Evolutionary conservation across 2,329 filamentous ascomycete species (phyloP).

Genomic region (Scedosporium minutisporum): DNA sequence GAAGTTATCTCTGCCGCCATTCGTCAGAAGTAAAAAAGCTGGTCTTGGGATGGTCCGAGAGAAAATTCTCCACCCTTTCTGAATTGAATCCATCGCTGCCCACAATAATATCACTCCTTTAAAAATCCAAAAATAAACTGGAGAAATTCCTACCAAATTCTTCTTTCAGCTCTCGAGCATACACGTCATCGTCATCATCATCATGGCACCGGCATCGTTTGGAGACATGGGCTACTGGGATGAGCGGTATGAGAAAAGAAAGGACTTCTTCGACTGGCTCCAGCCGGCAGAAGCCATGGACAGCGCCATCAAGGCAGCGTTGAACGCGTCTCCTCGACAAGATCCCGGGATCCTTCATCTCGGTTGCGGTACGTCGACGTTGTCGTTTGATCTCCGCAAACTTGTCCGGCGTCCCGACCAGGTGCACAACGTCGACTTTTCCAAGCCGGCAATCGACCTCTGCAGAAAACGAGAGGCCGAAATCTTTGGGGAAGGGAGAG

Average conservation of each 20-base stretch:
- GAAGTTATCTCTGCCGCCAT: too few species aligned
- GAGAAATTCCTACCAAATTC: too few species aligned
- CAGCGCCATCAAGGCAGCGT: not conserved
- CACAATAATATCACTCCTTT: too few species aligned
- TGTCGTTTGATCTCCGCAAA: constrained; percentile 1
- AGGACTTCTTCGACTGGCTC: constrained; percentile 4
- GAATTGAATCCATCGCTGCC: too few species aligned
- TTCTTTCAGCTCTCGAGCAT: too few species aligned
- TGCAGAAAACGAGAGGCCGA: not conserved
- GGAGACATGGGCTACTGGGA: constrained; percentile 3
- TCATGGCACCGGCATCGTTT: not conserved
- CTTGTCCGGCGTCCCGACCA: not conserved
- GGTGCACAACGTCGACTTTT: constrained; percentile 5
- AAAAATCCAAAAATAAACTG: too few species aligned
- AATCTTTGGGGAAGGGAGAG: not conserved
- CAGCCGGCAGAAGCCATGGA: not conserved
- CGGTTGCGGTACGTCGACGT: constrained; percentile 2
- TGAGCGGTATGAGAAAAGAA: not conserved
- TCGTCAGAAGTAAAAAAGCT: too few species aligned
- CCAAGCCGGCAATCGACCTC: not conserved
- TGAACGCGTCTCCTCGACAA: not conserved
- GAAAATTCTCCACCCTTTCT: too few species aligned
- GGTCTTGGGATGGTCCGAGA: too few species aligned
- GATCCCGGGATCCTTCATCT: not conserved
- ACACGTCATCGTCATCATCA: not conserved